These are phyloP conservation scores for Backusella australiensis DNA, from an alignment of 192 early-diverging fungal species.

Conservation along the genomic window DNA sequence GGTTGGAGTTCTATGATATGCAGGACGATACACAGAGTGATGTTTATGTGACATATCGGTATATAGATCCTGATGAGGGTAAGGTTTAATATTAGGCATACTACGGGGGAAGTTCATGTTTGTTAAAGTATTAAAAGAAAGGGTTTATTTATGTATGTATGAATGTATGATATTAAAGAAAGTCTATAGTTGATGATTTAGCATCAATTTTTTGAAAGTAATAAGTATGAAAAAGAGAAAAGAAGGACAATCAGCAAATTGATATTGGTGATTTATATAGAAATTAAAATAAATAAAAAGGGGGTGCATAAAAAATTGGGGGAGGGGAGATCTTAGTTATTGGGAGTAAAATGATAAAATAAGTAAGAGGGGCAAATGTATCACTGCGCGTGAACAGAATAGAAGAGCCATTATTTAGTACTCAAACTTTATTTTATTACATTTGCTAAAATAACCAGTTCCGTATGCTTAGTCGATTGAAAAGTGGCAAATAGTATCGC, in stretches of 20 bases:
- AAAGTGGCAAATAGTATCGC: slow-evolving; percentile 1
- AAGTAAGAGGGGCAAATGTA: slow-evolving; percentile 12
- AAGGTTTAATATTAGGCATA: slow-evolving; percentile 21
- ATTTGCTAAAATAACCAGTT: slow-evolving; percentile 10
- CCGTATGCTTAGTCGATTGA: background rate
- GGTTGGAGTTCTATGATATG: slow-evolving; percentile 4
- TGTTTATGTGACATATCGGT: slow-evolving; percentile 4
- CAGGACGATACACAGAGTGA: slow-evolving; percentile 12
- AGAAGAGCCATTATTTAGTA: background rate
- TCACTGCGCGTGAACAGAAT: slow-evolving; percentile 16
- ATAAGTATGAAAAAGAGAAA: background rate
- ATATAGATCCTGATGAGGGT: slow-evolving; percentile 12
- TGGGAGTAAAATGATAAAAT: background rate
- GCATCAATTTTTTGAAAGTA: background rate
- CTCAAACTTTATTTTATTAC: slow-evolving; percentile 13
- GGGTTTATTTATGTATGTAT: background rate
- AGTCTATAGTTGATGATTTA: background rate
- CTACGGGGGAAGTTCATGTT: slow-evolving; percentile 13
- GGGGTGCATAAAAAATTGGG: slow-evolving; percentile 4
- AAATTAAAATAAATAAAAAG: background rate
- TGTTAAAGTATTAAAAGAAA: background rate
- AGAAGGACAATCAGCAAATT: background rate
- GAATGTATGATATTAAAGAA: background rate
- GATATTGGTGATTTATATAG: slow-evolving; percentile 1
- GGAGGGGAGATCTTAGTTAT: slow-evolving; percentile 10